Base-by-base conservation (phyloP, 495 filamentous ascomycete genomes). In the Penicillium longicatenatum region DNA sequence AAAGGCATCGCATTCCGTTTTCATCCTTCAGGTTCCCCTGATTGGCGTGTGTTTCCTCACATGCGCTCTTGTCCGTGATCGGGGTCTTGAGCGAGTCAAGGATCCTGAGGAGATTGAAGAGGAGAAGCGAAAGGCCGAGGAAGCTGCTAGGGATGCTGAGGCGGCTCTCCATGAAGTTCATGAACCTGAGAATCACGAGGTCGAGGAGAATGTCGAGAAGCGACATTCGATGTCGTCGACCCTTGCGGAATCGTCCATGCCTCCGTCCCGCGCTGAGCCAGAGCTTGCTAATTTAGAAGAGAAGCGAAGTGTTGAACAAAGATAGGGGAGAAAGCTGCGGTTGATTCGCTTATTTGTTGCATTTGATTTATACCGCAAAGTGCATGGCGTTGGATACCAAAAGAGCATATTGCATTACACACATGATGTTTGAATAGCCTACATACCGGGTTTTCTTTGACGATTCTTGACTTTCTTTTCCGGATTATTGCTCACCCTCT, bases 11-110 rank as follows among this genome's bases (percentile, higher is more conserved):
- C 73, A 75, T 29, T 69, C 73, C 0, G 82, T 85, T 5, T 87
- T 86, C 50, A 76, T 80, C 20, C 58, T 83, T 7, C 79, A 80
- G 60, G 76, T 83, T 16, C 83, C 83, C 19, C 42, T 87, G 5
- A 80, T 85, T 19, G 84, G 77, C 0, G 58, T 78, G 1, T 81
- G 79, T 65, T 74, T 87, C 45, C 46, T 83, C 19, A 70, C 76
- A 9, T 84, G 80, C 60, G 4, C 79, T 0, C 75, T 84, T 21
- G 73, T 86, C 19, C 77, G 78, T 50, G 84, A 86, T 57, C 74
- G 69, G 46, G 83, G 83, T 5, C 57, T 86, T 54, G 71, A 77
- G 63, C 68, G 82, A 55, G 72, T 70, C 0, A 82, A 84, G 57
- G 80, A 82, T 44, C 62, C 70, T 0, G 68, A 67, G 26, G 72